These are phyloP conservation scores for Hymenoscyphus scutula DNA, from an alignment of 2,329 filamentous ascomycete genomes.

Conservation along the genomic window DNA sequence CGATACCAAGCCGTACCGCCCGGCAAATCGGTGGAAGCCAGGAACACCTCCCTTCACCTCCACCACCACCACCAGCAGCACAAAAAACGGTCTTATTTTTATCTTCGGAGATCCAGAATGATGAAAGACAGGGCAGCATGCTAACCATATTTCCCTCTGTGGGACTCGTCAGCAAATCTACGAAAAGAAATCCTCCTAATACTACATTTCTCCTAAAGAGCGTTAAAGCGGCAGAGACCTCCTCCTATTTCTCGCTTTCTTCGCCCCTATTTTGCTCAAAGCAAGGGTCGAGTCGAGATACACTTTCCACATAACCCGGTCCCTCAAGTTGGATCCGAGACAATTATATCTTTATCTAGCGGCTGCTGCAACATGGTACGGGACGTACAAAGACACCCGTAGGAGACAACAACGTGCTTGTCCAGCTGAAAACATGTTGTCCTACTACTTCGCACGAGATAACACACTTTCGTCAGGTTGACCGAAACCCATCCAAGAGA, in stretches of 20 bases:
- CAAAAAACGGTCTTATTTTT: background rate
- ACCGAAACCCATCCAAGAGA: background rate
- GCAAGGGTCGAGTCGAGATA: background rate
- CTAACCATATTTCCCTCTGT: too few relatives aligned
- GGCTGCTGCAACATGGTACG: conserved; percentile 1
- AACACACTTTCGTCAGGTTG: background rate
- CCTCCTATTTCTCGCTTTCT: background rate
- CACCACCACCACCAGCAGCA: too few relatives aligned
- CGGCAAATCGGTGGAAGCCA: background rate
- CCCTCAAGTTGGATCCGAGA: background rate
- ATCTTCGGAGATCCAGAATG: background rate
- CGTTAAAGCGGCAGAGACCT: background rate
- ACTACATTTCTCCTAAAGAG: background rate
- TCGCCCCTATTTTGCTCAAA: background rate
- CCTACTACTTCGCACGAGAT: background rate
- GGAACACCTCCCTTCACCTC: too few relatives aligned
- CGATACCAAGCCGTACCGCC: background rate
- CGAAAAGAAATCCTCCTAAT: background rate
- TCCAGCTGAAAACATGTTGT: background rate
- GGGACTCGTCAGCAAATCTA: background rate
- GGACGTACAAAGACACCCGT: background rate
- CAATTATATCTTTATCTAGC: background rate
- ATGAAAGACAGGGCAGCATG: too few relatives aligned
- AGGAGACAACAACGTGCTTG: conserved; percentile 1
- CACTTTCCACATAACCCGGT: background rate